Conservation (phyloP, 2,329 filamentous ascomycete genomes). For the Hansfordia pulvinata region DNA sequence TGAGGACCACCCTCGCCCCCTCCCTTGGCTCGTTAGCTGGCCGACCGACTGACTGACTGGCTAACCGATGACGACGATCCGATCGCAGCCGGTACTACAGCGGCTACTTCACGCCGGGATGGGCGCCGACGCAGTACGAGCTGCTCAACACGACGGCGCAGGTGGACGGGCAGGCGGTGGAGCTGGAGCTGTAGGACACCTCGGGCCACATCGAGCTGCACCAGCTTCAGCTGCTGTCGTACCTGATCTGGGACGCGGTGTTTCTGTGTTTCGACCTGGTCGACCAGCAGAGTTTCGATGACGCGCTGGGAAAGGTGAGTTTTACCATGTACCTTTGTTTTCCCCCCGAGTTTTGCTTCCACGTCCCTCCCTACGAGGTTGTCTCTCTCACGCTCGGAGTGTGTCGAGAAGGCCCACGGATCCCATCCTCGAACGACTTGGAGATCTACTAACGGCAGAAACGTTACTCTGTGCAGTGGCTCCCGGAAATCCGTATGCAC, state of each 20-base stretch:
- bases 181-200: constrained; percentile 18
- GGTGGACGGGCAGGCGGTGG: constrained; percentile 11
- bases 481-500: constrained; percentile 51
- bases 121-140: constrained; percentile 14
- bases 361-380: too few species aligned
- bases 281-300: constrained; percentile 12
- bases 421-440: constrained; percentile 4
- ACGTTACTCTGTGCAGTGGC: constrained; percentile 32
- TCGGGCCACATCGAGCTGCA: constrained; percentile 12
- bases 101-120: constrained; percentile 10
- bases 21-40: neutral
- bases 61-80: too few species aligned
- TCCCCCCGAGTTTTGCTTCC: constrained; percentile 9
- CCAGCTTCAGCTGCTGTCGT: constrained; percentile 14
- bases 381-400: too few species aligned
- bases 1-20: too few species aligned
- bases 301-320: constrained; percentile 14
- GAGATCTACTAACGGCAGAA: constrained; percentile 6
- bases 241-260: constrained; percentile 19
- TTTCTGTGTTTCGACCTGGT: constrained; percentile 23
- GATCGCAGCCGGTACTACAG: constrained; percentile 13
- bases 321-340: neutral
- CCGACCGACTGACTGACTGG: neutral
- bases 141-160: constrained; percentile 11
- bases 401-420: too few species aligned